Percentiles rank a stretch among this genome's conserved stretches.
phyloP scores from a whole-genome alignment of 2,329 filamentous ascomycete genomes.

The Phyllosticta citribraziliensis region DNA sequence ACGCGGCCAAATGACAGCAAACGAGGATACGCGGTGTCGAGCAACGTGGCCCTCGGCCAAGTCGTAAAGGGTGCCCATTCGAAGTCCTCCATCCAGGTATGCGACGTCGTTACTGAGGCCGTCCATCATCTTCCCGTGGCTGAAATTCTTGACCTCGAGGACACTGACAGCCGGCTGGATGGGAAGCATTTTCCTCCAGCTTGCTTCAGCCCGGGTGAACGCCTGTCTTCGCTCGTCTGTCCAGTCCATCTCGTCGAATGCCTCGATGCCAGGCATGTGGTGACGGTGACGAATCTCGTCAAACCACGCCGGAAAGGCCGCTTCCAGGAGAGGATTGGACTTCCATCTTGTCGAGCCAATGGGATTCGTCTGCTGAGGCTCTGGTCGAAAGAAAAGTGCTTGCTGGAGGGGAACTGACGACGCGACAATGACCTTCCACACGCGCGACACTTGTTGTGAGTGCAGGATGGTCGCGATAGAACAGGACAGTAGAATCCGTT shows the following conservation, averaged over 20 bases:
- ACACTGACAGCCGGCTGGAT: constrained; percentile 17
- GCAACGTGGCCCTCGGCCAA: background rate
- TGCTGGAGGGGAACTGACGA: constrained; percentile 20
- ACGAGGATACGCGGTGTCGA: background rate
- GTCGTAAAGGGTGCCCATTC: background rate
- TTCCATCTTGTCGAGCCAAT: constrained; percentile 13
- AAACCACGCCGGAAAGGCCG: constrained; percentile 13
- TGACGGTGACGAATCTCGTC: constrained; percentile 17
- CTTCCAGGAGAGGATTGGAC: constrained; percentile 11
- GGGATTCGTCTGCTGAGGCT: constrained; percentile 7
- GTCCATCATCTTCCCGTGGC: constrained; percentile 1
- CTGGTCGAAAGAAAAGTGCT: constrained; percentile 25
- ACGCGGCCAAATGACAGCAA: background rate
- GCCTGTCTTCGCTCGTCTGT: constrained; percentile 14
- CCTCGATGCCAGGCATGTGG: constrained; percentile 3
- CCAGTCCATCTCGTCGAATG: constrained; percentile 6
- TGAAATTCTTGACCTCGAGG: constrained; percentile 5
- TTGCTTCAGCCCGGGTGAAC: constrained; percentile 20
- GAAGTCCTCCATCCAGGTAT: background rate
- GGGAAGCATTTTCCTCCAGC: constrained; percentile 26
- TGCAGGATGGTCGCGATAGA: constrained; percentile 17
- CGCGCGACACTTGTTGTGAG: constrained; percentile 20
- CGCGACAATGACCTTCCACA: constrained; percentile 19
- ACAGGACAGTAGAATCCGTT: background rate
- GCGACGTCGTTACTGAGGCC: constrained; percentile 3